A percentile compares a stretch with the other conserved stretches of the same genome.
These are phyloP conservation scores for Colletotrichum sublineola DNA, from an alignment of 2,329 filamentous ascomycete species.

Conservation along the genomic window DNA sequence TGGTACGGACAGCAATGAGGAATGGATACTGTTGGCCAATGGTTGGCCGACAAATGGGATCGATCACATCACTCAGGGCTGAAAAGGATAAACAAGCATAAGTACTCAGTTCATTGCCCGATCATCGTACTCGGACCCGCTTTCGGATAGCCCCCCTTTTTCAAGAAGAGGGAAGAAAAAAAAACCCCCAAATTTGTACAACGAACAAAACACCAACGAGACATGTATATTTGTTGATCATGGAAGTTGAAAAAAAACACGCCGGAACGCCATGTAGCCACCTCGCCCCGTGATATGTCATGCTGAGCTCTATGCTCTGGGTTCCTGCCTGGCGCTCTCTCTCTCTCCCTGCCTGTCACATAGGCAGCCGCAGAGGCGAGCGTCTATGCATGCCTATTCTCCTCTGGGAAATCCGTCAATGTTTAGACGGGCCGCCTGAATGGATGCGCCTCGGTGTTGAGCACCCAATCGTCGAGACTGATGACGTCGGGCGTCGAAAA, in stretches of 20 bases:
- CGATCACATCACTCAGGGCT: not conserved
- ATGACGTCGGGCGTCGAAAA: conserved; percentile 77
- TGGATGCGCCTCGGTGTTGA: conserved; percentile 75
- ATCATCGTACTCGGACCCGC: too few relatives aligned
- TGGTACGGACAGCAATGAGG: not conserved
- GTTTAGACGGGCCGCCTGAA: conserved; percentile 59
- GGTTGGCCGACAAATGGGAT: not conserved
- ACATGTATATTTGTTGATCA: not conserved
- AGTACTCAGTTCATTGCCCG: conserved; percentile 4
- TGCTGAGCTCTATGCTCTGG: conserved; percentile 20
- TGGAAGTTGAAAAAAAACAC: not conserved
- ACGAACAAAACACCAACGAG: conserved; percentile 8
- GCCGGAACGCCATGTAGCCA: conserved; percentile 32
- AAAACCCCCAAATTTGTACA: conserved; percentile 15
- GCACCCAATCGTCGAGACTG: conserved; percentile 76
- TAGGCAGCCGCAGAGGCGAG: conserved; percentile 37
- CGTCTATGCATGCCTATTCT: not conserved
- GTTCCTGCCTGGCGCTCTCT: not conserved
- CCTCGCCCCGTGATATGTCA: conserved; percentile 35
- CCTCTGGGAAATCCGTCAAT: not conserved
- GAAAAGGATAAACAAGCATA: not conserved
- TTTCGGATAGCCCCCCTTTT: not conserved
- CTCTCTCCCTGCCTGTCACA: not conserved
- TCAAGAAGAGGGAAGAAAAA: not conserved
- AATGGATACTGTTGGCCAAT: too few relatives aligned